A percentile compares a stretch with the other conserved stretches of the same genome.
Evolutionary conservation across 495 filamentous ascomycete genomes (phyloP).

Genomic region (Hypoxylon rickii): DNA sequence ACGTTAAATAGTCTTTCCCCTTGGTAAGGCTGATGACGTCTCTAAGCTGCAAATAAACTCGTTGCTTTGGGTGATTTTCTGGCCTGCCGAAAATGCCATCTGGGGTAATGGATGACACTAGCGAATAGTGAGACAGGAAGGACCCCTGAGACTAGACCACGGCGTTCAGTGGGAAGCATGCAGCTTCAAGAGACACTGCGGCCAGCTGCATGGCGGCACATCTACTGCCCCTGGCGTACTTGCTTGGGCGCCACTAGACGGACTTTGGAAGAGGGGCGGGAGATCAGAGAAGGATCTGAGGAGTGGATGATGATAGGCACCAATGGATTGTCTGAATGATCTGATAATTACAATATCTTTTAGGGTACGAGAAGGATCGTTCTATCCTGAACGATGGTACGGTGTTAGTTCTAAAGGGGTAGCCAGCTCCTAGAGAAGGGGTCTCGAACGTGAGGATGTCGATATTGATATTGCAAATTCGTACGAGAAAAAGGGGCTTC

Average conservation of each 20-base stretch:
- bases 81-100: background rate
- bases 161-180: conserved; percentile 12
- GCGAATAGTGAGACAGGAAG: conserved; percentile 15
- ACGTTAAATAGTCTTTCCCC: too few species aligned
- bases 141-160: conserved; percentile 4
- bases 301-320: background rate
- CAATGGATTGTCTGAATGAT: background rate
- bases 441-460: conserved; percentile 4
- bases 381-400: background rate
- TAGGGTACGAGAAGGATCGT: too few species aligned
- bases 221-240: conserved; percentile 14
- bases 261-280: conserved; percentile 3
- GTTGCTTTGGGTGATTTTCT: conserved; percentile 3
- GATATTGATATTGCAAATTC: conserved; percentile 11
- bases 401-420: conserved; percentile 11
- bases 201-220: conserved; percentile 13
- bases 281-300: conserved; percentile 2
- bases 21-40: background rate
- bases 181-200: conserved; percentile 12
- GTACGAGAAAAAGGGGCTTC: conserved; percentile 21
- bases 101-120: conserved; percentile 5
- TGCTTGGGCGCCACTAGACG: conserved; percentile 1
- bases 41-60: conserved; percentile 1
- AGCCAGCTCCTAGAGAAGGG: background rate
- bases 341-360: background rate